Percentiles rank a stretch among this genome's conserved stretches.
These are phyloP conservation scores for Entoloma clypeatum DNA, from an alignment of 1,284 basidiomycete species.

Conservation along the genomic window DNA sequence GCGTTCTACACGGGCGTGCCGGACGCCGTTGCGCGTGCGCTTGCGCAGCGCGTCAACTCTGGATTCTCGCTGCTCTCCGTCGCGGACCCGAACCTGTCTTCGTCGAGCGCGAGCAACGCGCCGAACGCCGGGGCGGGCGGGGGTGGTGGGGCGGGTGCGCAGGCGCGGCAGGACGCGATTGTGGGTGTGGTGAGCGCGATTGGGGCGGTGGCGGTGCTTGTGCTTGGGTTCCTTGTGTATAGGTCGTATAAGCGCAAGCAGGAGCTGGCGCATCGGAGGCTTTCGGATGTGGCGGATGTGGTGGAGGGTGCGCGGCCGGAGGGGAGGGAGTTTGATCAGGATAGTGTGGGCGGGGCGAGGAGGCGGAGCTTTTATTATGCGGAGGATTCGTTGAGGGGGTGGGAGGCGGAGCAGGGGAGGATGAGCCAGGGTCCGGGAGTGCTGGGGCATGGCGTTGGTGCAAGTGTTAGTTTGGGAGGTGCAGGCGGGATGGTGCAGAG, in stretches of 20 bases:
- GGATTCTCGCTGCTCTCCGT: constrained; percentile 53
- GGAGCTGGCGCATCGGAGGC: constrained; percentile 58
- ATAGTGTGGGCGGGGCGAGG: constrained; percentile 65
- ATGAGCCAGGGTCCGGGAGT: constrained; percentile 24
- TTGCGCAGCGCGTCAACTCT: constrained; percentile 61
- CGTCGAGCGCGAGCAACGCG: constrained; percentile 19
- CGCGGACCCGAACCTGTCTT: constrained; percentile 29
- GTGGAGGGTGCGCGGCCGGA: constrained; percentile 44
- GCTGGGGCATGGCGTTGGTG: constrained; percentile 19
- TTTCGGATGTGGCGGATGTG: constrained; percentile 46
- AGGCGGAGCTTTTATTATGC: constrained; percentile 79
- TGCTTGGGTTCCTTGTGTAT: constrained; percentile 61
- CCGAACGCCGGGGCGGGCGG: constrained; percentile 19
- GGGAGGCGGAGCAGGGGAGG: constrained; percentile 29
- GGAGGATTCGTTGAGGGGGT: constrained; percentile 71
- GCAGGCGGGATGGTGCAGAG: constrained; percentile 51
- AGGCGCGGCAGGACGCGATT: constrained; percentile 67
- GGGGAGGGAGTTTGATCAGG: constrained; percentile 68
- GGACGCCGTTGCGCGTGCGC: constrained; percentile 34
- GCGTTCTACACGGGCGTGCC: constrained; percentile 53
- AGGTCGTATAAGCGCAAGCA: constrained; percentile 56
- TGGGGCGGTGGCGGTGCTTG: constrained; percentile 64
- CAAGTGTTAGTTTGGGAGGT: too few relatives aligned
- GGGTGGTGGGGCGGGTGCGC: constrained; percentile 27
- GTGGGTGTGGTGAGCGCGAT: constrained; percentile 77